Base-by-base conservation (phyloP, 2,329 filamentous ascomycete genomes). In the Cladosporium oxysporum region DNA sequence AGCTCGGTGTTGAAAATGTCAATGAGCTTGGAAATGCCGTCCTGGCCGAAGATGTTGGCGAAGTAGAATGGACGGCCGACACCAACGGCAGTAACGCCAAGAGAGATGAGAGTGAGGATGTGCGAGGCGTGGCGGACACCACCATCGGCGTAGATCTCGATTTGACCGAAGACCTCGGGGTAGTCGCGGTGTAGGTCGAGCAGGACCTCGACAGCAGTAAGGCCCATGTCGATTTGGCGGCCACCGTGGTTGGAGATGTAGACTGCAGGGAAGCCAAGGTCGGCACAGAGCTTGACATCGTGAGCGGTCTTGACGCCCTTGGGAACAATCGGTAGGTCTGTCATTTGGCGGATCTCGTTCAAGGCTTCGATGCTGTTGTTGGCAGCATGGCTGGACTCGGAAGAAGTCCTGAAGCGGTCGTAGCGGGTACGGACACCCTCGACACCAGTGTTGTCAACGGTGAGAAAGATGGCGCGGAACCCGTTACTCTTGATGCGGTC, bases 161-260 rank as follows among this genome's bases (percentile, higher is more conserved):
- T 65, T 57, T 65, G 55, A 18, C 83, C 81, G 52, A 90, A 86
- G 0, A 90, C 79, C 64, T 85, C 80, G 0, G 87, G 87, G 37
- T 83, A 86, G 67, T 83, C 83, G 69, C 82, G 82, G 65, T 86
- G 86, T 66, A 90, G 78, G 75, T 90, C 87, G 1, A 90, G 75
- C 5, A 90, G 72, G 0, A 86, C 81, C n/a, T 89, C 72, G 21
- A 90, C 79, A 0, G 85, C 81, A 0, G 87, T 90, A 57, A 79
- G 73, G 12, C 76, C 76, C 8, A 79, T 71, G 69, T 88, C 86
- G 2, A 88, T 84, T 74, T 89, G 86, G n/a, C 90, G 77, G 0
- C 90, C 90, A 1, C 89, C 90, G 74, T 92, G 90, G 71, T 92
- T 92, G n/a, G 83, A 86, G 1, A 92, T 80, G 1, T 91, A 83